Base-by-base conservation (phyloP, 768 basidiomycete species). In the Cystofilobasidium ferigula region DNA sequence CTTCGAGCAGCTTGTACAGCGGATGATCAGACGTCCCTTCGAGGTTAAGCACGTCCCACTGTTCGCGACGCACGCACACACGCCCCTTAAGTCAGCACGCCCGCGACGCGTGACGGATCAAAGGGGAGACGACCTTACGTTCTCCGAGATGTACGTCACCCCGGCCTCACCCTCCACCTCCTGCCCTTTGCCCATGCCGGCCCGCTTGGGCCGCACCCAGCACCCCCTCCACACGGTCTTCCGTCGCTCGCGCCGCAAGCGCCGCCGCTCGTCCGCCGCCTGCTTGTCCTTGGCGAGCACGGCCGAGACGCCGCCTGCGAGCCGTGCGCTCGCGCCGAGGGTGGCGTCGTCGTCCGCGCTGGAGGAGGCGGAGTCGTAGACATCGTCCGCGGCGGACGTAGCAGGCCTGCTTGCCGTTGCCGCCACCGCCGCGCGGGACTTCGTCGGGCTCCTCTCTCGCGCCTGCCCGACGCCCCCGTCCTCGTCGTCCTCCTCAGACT, bases 41-140 rank as follows among this genome's bases (percentile, higher is more conserved):
- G 51, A 54, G 18, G 30, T n/a, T 26, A 18, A 54, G 14, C 28
- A 54, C 26, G 51, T 54, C 51, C 51, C 51, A 54, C 51, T 54
- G 40, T 20, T 10, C 40, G 51, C 28, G 51, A 32, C 26, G 51
- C 26, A 32, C 28, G 8, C 13, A 54, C 5, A 54, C 26, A 42
- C 10, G 10, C 40, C 10, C 10, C 10, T 20, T 10, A 10, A 10
- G 10, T 10, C 10, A 42, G 10, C 20, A 20, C 40, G 20, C 10
- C 10, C 40, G 20, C 20, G 40, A 20, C 40, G 40, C 10, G 40
- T 10, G 40, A 42, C 10, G 40, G 51, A 32, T 13, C 3, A 32
- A n/a, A 48, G 6, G 4, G 10, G 47, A 16, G 8, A 28, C 22
- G 30, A 7, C 20, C 8, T 20, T 9, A 30, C 13, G 43, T 9